Evolutionary conservation across 768 basidiomycete genomes (phyloP), one percentile per base, ranked within the genome.

Genomic region (Mycena olivaceomarginata): DNA sequence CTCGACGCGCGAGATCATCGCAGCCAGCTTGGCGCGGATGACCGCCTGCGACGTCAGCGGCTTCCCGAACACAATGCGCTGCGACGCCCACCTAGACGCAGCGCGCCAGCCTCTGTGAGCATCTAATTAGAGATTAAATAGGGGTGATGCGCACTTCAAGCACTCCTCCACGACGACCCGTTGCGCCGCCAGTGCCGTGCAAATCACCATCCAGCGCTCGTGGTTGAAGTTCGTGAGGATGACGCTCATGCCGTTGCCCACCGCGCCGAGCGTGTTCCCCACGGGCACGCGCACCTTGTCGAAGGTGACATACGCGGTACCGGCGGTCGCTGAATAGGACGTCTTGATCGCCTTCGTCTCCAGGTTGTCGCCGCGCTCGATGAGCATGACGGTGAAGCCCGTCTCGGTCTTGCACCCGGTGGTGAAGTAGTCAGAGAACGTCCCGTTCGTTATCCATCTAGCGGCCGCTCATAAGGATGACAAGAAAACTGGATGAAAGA

Each of bases 301-400:
- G 82, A 97, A 97, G 0, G 91, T 94, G 40, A 98, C 93, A 80
- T 92, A 97, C 5, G 95, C 94, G 0, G 97, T 99, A 8, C 98
- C 98, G 4, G 98, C 98, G 0, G 95, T 94, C 4, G 95, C 83
- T 0, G 98, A 99, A 85, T 99, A 99, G 0, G 95, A 91, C 0
- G 98, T 99, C 87, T 97, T 97, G 86, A 99, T 95, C 31, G 93
- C 92, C 82, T 94, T 97, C 7, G 98, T 98, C 67, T 93, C 91
- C 72, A 99, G 91, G 6, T 90, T 92, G 57, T 93, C 92, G 16
- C 90, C 91, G 62, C 96, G 91, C 51, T 93, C 92, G 73, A 97
- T 91, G 51, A 97, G 89, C 56, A 97, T 91, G 64, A 96, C 95
- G 18, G 93, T 92, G 77, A 93, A 94, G 22, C 95, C 95, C 60